These are phyloP conservation scores for Fonsecaea monophora DNA, from an alignment of 2,329 filamentous ascomycete genomes.

Conservation along the genomic window DNA sequence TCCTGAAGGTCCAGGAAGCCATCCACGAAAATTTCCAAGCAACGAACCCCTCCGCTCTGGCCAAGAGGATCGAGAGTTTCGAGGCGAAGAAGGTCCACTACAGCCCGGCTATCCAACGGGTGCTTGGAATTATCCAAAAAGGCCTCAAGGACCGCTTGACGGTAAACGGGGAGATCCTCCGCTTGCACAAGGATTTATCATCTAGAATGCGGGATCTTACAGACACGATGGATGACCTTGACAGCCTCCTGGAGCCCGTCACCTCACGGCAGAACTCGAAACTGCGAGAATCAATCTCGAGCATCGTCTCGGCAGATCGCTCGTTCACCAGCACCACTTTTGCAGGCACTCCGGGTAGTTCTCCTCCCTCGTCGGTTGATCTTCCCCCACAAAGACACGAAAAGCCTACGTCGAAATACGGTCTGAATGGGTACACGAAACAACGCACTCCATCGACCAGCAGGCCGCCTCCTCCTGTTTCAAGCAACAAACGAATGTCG, in stretches of 20 bases:
- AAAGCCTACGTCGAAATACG: constrained; percentile 55
- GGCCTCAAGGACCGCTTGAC: constrained; percentile 95
- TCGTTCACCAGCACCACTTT: constrained; percentile 73
- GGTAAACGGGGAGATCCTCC: constrained; percentile 92
- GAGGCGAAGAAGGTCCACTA: constrained; percentile 96
- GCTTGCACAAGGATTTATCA: constrained; percentile 84
- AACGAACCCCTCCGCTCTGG: constrained; percentile 71
- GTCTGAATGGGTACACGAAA: constrained; percentile 39
- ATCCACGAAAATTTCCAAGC: constrained; percentile 77
- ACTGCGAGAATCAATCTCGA: constrained; percentile 89
- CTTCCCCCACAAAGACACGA: constrained; percentile 59
- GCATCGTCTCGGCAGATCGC: constrained; percentile 79
- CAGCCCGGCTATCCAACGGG: constrained; percentile 87
- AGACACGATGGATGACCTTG: constrained; percentile 77
- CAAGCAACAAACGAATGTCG: constrained; percentile 36
- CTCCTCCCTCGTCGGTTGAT: constrained; percentile 71
- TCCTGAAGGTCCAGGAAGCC: constrained; percentile 79
- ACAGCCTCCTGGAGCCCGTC: constrained; percentile 75
- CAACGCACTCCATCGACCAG: constrained; percentile 51
- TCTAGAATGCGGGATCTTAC: constrained; percentile 80
- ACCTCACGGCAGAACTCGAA: constrained; percentile 69
- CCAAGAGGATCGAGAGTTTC: constrained; percentile 89
- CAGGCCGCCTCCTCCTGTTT: constrained; percentile 39
- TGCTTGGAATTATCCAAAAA: constrained; percentile 90
- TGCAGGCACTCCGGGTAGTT: constrained; percentile 74